A percentile compares a stretch with the other conserved stretches of the same genome.
These are phyloP conservation scores for Entoloma clypeatum DNA, from an alignment of 1,284 basidiomycete genomes.

Conservation along the genomic window DNA sequence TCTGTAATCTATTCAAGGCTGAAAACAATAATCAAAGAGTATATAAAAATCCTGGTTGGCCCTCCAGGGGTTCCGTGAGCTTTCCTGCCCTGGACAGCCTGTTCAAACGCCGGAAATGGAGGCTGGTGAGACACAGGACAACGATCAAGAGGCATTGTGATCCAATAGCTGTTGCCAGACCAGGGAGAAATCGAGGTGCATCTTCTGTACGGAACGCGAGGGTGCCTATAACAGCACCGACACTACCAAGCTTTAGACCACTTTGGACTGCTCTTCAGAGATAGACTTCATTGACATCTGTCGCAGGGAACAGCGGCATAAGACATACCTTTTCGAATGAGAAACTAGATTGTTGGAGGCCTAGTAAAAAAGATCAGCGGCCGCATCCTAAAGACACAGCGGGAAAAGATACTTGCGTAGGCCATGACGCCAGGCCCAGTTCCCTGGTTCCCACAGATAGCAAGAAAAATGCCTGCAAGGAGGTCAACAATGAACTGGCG, in stretches of 20 bases:
- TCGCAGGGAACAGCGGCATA: background rate
- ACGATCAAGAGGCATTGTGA: constrained; percentile 37
- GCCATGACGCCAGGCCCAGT: constrained; percentile 40
- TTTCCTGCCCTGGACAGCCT: constrained; percentile 33
- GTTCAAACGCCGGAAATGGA: constrained; percentile 36
- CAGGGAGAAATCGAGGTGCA: constrained; percentile 40
- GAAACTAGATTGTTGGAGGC: constrained; percentile 43
- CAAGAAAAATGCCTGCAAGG: constrained; percentile 35
- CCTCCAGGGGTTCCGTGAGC: constrained; percentile 33
- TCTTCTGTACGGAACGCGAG: constrained; percentile 38
- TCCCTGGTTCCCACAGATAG: constrained; percentile 37
- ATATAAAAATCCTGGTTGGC: constrained; percentile 39
- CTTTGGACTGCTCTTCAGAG: constrained; percentile 35
- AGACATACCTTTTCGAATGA: constrained; percentile 36
- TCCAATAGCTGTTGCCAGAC: constrained; percentile 36
- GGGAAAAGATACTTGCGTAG: constrained; percentile 28
- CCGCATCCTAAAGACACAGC: background rate
- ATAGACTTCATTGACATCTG: background rate
- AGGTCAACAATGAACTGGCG: background rate
- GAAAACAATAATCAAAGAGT: no score
- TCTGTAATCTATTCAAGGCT: no score
- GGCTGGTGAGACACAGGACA: constrained; percentile 30
- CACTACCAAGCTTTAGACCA: constrained; percentile 38
- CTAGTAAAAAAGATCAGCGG: constrained; percentile 20
- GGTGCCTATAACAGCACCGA: constrained; percentile 40